Evolutionary conservation across 257 asterid species (phyloP), one percentile per base, ranked within the genome.

Genomic region (Penstemon barbatus): DNA sequence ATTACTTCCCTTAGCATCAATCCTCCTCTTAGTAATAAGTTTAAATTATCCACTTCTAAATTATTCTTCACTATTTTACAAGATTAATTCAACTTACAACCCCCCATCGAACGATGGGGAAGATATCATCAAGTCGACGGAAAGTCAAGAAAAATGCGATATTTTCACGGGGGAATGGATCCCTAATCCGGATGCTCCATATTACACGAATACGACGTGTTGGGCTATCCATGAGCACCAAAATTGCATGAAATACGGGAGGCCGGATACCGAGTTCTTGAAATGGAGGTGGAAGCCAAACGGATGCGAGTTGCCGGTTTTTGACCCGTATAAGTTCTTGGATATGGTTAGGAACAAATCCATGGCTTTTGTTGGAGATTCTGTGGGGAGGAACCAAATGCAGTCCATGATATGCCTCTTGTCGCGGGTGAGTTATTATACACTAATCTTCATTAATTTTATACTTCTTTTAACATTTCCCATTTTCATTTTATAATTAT

Each of bases 361-460:
- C 0, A 10, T 89, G 89, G 92, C 95, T 5, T 86, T 89, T 39
- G 87, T 89, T 8, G 96, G 97, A 4, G 97, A 89, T 70, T 87
- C 95, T 0, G 80, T 89, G 0, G 94, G 84, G 19, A 76, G 94
- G 74, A 89, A 86, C 56, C 96, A 89, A 48, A 77, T 86, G 87
- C 96, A 89, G 70, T 87, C 97, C 64, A 76, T 89, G 82, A 80
- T 81, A 19, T 89, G 95, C 77, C 89, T 87, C 70, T 75, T 89
- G 68, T 79, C 95, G 49, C 78, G 80, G 80, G 97, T 89, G 82
- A 54, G 77, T 45, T 8, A 7, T 33, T 19, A 11, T 61, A 4
- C 46, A 53, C n/a, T 9, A 53, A 85, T 91, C 85, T 81, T n/a
- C 41, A 55, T 66, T 52, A 11, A 55, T 66, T 52, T 6, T 38